Conservation (phyloP, 306 rosid genomes). For the Mimosa pudica region DNA sequence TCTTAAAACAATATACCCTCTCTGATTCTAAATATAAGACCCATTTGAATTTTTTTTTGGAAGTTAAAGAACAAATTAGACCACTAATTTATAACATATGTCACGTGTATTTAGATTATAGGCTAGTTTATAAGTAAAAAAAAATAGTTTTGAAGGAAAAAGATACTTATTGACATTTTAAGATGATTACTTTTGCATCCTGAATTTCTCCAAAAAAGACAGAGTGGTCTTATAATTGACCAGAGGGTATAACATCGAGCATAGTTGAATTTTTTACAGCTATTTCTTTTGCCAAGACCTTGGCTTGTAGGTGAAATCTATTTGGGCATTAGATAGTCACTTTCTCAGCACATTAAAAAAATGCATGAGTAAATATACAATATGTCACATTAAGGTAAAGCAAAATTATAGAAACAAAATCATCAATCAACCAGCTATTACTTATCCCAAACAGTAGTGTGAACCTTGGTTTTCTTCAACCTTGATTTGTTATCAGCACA, state of each 20-base stretch:
- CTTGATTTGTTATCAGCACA: conserved; percentile 93
- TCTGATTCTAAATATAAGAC: no score
- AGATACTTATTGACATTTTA: no score
- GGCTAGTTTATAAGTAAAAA: no score
- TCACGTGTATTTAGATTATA: no score
- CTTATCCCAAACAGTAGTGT: conserved; percentile 27
- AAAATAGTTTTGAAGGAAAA: no score
- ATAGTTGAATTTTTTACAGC: neutral
- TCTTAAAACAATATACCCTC: neutral
- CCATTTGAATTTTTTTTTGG: no score
- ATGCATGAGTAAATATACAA: neutral
- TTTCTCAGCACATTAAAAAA: conserved; percentile 9
- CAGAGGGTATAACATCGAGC: neutral
- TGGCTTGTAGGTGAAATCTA: neutral
- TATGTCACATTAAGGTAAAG: neutral
- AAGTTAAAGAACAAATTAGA: no score
- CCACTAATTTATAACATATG: no score
- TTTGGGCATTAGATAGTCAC: neutral
- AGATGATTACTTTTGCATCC: no score
- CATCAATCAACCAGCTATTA: neutral
- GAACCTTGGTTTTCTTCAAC: conserved; percentile 92
- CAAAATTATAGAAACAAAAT: neutral
- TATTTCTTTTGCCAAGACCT: neutral
- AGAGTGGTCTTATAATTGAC: no score
- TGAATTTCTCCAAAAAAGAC: no score